These are phyloP conservation scores for Antarctomyces pellizariae DNA, from an alignment of 495 filamentous ascomycete genomes.

Conservation along the genomic window DNA sequence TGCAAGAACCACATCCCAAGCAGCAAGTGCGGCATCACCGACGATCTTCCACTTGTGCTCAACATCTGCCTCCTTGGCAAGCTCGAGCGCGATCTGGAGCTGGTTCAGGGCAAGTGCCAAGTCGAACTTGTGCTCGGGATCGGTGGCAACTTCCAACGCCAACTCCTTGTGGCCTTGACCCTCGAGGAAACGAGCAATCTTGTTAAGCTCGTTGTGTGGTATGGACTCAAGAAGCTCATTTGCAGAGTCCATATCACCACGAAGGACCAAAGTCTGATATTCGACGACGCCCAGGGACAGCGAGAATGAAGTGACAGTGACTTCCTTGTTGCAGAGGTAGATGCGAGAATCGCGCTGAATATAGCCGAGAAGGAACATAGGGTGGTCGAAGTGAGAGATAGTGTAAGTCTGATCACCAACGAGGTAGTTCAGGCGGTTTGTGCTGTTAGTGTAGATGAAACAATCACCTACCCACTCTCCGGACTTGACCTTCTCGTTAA, in stretches of 20 bases:
- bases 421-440: constrained; percentile 92
- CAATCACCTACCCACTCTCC: constrained; percentile 96
- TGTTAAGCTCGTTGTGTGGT: constrained; percentile 78
- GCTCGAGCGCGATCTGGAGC: constrained; percentile 58
- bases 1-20: constrained; percentile 71
- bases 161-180: constrained; percentile 92
- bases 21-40: constrained; percentile 68
- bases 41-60: constrained; percentile 97
- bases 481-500: constrained; percentile 86
- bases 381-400: constrained; percentile 89
- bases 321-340: constrained; percentile 89
- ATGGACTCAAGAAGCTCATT: constrained; percentile 64
- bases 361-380: constrained; percentile 89
- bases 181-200: constrained; percentile 93
- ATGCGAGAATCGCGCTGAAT: constrained; percentile 79
- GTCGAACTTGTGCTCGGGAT: constrained; percentile 92
- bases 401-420: constrained; percentile 97
- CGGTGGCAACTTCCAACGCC: constrained; percentile 86
- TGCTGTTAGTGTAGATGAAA: constrained; percentile 94
- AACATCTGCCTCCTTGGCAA: constrained; percentile 61
- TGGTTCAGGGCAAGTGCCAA: constrained; percentile 65
- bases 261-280: constrained; percentile 89
- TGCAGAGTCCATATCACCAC: constrained; percentile 84
- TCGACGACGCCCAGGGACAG: constrained; percentile 88
- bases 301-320: constrained; percentile 70